phyloP scores from a whole-genome alignment of 1,139 yeast species.

The Saccharomycopsis hybrid region DNA sequence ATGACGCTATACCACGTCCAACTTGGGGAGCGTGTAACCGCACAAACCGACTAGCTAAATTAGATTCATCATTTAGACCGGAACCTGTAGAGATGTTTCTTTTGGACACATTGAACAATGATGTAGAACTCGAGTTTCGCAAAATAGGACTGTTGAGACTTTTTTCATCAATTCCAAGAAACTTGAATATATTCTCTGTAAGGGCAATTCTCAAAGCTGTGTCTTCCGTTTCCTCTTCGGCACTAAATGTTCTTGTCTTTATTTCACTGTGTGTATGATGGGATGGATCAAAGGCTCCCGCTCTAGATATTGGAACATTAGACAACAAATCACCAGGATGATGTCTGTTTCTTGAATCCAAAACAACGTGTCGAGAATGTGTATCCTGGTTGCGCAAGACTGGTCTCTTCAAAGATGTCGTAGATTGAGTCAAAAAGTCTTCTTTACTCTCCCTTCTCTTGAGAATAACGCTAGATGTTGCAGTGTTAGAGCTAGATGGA shows the following conservation, averaged over 20 bases:
- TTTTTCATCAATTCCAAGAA: conserved; percentile 59
- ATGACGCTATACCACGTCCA: not conserved
- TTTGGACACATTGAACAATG: conserved; percentile 4
- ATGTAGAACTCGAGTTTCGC: conserved; percentile 8
- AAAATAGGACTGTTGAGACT: conserved; percentile 24
- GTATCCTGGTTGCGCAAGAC: conserved; percentile 5
- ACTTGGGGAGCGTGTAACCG: too few species aligned
- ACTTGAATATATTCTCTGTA: conserved; percentile 66
- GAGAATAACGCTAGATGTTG: not conserved
- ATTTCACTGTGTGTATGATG: conserved; percentile 26
- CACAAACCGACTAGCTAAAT: too few species aligned
- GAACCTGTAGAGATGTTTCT: too few species aligned
- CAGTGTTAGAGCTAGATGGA: conserved; percentile 3
- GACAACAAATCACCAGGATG: conserved; percentile 85
- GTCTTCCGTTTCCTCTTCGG: conserved; percentile 75
- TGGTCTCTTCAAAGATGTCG: not conserved
- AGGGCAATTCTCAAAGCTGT: conserved; percentile 61
- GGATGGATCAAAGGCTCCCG: not conserved
- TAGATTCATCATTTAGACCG: too few species aligned
- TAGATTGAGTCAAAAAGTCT: not conserved
- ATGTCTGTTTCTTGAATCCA: conserved; percentile 51
- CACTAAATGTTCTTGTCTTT: conserved; percentile 42
- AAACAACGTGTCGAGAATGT: conserved; percentile 58
- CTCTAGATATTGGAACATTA: conserved; percentile 68
- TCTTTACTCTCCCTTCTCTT: not conserved